Evolutionary conservation across 129 eudicot species (phyloP).

Genomic region (Pittosporum tobira): DNA sequence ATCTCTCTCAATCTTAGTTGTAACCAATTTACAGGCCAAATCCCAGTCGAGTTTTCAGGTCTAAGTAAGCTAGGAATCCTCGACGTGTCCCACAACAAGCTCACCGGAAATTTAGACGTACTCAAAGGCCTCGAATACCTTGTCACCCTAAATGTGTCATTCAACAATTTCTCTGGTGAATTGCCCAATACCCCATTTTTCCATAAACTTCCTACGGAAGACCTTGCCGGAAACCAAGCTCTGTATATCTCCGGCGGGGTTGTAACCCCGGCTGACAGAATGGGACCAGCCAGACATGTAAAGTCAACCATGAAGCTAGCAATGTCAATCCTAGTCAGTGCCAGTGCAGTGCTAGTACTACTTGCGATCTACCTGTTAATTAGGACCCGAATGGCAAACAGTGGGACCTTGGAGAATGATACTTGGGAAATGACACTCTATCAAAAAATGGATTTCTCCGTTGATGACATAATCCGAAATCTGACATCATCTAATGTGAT

Average conservation of each 20-base stretch:
- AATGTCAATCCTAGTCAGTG: conserved; percentile 77
- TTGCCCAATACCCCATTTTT: conserved; percentile 76
- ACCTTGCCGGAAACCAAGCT: conserved; percentile 55
- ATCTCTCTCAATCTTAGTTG: conserved; percentile 88
- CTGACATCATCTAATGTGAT: conserved; percentile 75
- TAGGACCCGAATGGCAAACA: conserved; percentile 31
- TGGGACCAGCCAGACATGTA: conserved; percentile 25
- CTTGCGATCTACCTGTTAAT: conserved; percentile 56
- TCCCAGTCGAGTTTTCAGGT: conserved; percentile 63
- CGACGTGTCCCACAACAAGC: conserved; percentile 74
- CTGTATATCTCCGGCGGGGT: conserved; percentile 42
- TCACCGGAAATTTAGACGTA: conserved; percentile 46
- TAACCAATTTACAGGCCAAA: conserved; percentile 60
- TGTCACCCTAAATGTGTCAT: conserved; percentile 73
- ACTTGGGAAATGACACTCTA: conserved; percentile 82
- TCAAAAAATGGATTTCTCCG: conserved; percentile 76
- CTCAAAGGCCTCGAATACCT: conserved; percentile 70
- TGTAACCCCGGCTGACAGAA: conserved; percentile 29
- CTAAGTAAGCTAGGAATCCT: conserved; percentile 61
- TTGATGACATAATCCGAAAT: conserved; percentile 58
- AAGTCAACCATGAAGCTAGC: conserved; percentile 50
- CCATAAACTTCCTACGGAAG: conserved; percentile 46
- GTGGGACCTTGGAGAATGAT: conserved; percentile 14
- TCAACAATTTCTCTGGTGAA: conserved; percentile 72
- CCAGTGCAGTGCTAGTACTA: conserved; percentile 56